Conservation (phyloP, 2,329 filamentous ascomycete species). For the Sarocladiaceae sp. region DNA sequence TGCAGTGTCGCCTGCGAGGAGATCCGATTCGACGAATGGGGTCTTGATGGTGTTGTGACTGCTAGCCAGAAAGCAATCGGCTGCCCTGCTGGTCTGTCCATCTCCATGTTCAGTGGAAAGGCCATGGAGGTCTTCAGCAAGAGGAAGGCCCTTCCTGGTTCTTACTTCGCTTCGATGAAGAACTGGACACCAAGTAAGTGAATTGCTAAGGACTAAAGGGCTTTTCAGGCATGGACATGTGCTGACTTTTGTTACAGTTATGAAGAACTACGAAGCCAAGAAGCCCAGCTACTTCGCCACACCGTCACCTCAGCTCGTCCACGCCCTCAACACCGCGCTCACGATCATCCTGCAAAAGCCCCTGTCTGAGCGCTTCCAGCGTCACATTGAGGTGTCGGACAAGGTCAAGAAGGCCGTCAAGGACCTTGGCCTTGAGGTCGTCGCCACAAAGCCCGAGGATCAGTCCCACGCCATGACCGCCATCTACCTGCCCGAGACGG, state of each 20-base stretch:
- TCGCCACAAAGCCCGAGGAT: slow-evolving; percentile 78
- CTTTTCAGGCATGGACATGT: background rate
- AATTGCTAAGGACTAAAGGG: background rate
- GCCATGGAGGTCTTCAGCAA: slow-evolving; percentile 76
- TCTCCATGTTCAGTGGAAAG: slow-evolving; percentile 86
- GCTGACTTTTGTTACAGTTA: slow-evolving; percentile 49
- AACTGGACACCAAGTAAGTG: slow-evolving; percentile 86
- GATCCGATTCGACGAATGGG: slow-evolving; percentile 93
- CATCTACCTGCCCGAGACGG: slow-evolving; percentile 82
- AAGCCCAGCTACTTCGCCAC: slow-evolving; percentile 98
- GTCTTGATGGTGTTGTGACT: slow-evolving; percentile 85
- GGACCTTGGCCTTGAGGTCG: slow-evolving; percentile 77
- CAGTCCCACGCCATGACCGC: slow-evolving; percentile 98
- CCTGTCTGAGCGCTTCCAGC: slow-evolving; percentile 74
- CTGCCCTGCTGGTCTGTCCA: slow-evolving; percentile 87
- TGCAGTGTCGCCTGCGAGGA: slow-evolving; percentile 96
- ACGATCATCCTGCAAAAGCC: slow-evolving; percentile 78
- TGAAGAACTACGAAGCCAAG: slow-evolving; percentile 98
- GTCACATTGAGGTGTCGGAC: slow-evolving; percentile 72
- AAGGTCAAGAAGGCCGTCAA: slow-evolving; percentile 78
- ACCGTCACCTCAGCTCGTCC: slow-evolving; percentile 87
- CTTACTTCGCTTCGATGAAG: slow-evolving; percentile 94
- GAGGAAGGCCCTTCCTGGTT: slow-evolving; percentile 72
- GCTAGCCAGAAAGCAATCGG: slow-evolving; percentile 97
- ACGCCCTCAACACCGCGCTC: slow-evolving; percentile 84